Base-by-base conservation (phyloP, 495 filamentous ascomycete genomes). In the Haplographium delicatum region DNA sequence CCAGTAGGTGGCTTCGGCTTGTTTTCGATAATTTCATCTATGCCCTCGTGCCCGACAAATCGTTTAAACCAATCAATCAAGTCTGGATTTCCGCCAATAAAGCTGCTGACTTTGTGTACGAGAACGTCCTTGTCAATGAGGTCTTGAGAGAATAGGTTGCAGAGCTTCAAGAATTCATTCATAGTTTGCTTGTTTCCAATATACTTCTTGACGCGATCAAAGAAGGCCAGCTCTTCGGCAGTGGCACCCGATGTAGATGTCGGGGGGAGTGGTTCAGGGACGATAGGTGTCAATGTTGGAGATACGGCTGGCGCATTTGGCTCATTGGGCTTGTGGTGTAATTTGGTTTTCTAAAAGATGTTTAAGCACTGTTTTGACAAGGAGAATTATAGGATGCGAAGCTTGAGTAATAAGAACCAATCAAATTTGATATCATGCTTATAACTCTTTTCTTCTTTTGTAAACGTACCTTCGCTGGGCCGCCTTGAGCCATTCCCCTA, bases 181-280 rank as follows among this genome's bases (percentile, higher is more conserved):
- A 89, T 93, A 10, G 82, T 85, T 47, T 85, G 84, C 62, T 95
- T 88, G 63, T 97, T 97, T 31, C 81, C 81, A 52, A 99, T 87
- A 65, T 83, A 91, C 66, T 99, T 99, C 77, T 95, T 96, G 39
- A 93, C 89, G 11, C 89, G 82, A 40, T 99, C 94, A 52, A 99
- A 99, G 66, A 96, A 96, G 1, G 83, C 81, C 24, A 96, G 71
- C 57, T 96, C 90, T 35, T 97, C 94, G 25, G 70, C 67, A 1
- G 71, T 73, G 6, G 82, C 75, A 26, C 70, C 68, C 18, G 84
- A 76, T 18, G 81, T 77, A 1, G 81, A 80, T 0, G 80, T 81
- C 1, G 91, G 89, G 9, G 83, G 80, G 16, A 97, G 71, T 0
- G 94, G 89, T 57, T 90, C 86, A 3, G 94, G 94, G 20, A 91